Evolutionary conservation across 441 rosid species (phyloP), one percentile per base, ranked within the genome.

Genomic region (Jatropha multifida): DNA sequence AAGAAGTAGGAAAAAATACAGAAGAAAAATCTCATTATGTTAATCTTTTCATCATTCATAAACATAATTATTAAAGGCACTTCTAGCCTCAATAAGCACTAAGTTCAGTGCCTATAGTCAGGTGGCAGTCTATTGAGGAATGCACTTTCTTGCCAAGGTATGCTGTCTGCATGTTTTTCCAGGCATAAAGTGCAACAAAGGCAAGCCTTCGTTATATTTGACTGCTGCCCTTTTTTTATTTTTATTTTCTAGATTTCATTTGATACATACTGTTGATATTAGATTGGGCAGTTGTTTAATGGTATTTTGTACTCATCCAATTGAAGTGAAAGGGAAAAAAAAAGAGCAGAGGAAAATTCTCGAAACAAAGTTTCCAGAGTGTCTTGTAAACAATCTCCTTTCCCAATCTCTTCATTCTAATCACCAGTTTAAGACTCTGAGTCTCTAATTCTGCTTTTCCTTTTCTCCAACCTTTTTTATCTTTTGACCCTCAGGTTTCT

Each of bases 31-130:
- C 26, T 5, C 9, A 26, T 38, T 4, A 32, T 61, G n/a, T 49
- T n/a, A 44, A 26, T 17, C 61, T 49, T 37, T 20, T 52, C 59
- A 58, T 80, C 69, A 72, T 56, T 20, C 61, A 74, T 8, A 41
- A n/a, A 49, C 54, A 52, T 8, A 10, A 9, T n/a, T 55, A 4
- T 55, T 55, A 55, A 55, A 55, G 60, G 60, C 26, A 18, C 10
- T 5, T 7, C 60, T 55, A n/a, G 26, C 26, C 60, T 55, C 26
- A 55, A 18, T 7, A n/a, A 8, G 2, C 26, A n/a, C 20, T n/a
- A 55, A 18, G 60, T 55, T 7, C 17, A 55, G 60, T 1, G 18
- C 23, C 8, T 55, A 18, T 17, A 55, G 26, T 3, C 12, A 6
- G 11, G 58, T 17, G 58, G 32, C 32, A 20, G 7, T 26, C 32